Conservation (phyloP, 2,329 filamentous ascomycete genomes). For the Knoxdaviesia capensis region DNA sequence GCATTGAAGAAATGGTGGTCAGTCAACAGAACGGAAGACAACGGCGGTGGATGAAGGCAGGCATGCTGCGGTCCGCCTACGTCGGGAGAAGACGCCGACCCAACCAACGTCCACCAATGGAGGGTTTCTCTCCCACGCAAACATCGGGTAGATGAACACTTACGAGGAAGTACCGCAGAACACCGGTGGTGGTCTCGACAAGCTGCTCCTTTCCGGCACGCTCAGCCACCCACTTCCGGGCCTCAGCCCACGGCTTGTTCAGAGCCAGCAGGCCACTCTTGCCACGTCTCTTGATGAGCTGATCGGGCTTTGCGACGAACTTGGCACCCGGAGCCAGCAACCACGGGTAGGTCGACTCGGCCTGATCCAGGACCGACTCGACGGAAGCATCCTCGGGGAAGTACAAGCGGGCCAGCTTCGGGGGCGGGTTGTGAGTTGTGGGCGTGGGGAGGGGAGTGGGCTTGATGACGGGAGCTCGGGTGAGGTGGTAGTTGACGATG, state of each 20-base stretch:
- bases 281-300: constrained; percentile 98
- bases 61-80: too few species aligned
- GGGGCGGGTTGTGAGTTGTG: constrained; percentile 76
- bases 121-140: background rate
- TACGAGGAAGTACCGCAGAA: constrained; percentile 77
- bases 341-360: constrained; percentile 94
- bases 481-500: constrained; percentile 99
- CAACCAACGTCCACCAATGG: background rate
- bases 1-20: background rate
- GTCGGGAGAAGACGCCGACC: too few species aligned
- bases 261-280: constrained; percentile 93
- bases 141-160: background rate
- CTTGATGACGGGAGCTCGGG: constrained; percentile 93
- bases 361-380: constrained; percentile 74
- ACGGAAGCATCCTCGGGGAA: constrained; percentile 80
- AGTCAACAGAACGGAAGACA: background rate
- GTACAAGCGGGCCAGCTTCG: constrained; percentile 78
- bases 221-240: constrained; percentile 81
- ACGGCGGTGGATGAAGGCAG: too few species aligned
- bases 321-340: constrained; percentile 63
- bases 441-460: constrained; percentile 74
- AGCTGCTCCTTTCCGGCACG: constrained; percentile 80
- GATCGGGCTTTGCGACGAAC: constrained; percentile 98
- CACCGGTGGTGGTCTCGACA: constrained; percentile 80
- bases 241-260: constrained; percentile 95